Evolutionary conservation across 768 basidiomycete genomes (phyloP).

Genomic region (Rhodotorula paludigena): DNA sequence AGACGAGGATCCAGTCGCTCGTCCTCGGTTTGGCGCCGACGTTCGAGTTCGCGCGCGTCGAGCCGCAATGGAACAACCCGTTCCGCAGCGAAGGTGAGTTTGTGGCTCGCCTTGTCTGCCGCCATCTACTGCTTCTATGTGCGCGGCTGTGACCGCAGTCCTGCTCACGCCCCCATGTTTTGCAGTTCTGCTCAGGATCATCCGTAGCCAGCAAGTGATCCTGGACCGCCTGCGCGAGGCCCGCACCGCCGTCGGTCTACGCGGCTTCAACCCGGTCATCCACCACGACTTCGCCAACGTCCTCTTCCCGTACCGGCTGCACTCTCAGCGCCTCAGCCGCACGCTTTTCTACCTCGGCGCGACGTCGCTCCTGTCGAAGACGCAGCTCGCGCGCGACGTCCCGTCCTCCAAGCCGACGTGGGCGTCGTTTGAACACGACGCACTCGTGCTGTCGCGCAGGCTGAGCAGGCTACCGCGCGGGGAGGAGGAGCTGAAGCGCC

Average conservation of each 20-base stretch:
- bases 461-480: slow-evolving; percentile 32
- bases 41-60: slow-evolving; percentile 32
- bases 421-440: slow-evolving; percentile 35
- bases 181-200: slow-evolving; percentile 25
- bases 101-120: background rate
- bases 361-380: slow-evolving; percentile 30
- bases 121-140: too few relatives aligned
- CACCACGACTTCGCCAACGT: slow-evolving; percentile 29
- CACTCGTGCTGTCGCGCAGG: slow-evolving; percentile 29
- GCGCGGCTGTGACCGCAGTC: background rate
- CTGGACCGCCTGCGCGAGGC: slow-evolving; percentile 32
- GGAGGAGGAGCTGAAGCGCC: slow-evolving; percentile 26
- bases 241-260: slow-evolving; percentile 27
- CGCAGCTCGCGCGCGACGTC: slow-evolving; percentile 35
- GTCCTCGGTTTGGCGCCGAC: slow-evolving; percentile 36
- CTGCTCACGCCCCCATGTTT: background rate
- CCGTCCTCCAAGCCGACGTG: slow-evolving; percentile 33
- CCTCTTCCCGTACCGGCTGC: slow-evolving; percentile 30
- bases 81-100: slow-evolving; percentile 28
- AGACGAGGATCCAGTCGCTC: slow-evolving; percentile 18
- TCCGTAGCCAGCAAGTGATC: slow-evolving; percentile 27
- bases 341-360: slow-evolving; percentile 38
- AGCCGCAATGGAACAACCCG: slow-evolving; percentile 23
- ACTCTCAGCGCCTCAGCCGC: slow-evolving; percentile 33
- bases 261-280: slow-evolving; percentile 30